Conservation (phyloP, 1,284 basidiomycete genomes). For the Heterobasidion occidentale region DNA sequence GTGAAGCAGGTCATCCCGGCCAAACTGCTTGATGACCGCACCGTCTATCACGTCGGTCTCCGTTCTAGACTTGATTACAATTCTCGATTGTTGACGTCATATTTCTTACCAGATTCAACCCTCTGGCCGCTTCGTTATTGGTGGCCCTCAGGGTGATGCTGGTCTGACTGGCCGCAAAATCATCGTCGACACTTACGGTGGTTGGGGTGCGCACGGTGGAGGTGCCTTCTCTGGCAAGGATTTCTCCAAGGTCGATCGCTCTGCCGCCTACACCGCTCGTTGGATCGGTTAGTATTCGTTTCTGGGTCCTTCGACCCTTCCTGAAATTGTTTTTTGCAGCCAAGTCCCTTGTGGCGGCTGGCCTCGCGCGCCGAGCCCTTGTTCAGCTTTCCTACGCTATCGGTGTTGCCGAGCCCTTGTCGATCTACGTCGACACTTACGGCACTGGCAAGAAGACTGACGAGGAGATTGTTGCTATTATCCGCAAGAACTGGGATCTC, state of each 20-base stretch:
- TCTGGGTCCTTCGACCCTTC: background rate
- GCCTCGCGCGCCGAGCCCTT: conserved; percentile 87
- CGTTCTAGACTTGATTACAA: background rate
- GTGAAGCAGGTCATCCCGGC: conserved; percentile 94
- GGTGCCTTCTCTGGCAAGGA: conserved; percentile 99
- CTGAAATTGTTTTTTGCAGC: conserved; percentile 35
- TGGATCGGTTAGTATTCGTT: conserved; percentile 69
- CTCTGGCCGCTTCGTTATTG: conserved; percentile 99
- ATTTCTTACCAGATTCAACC: conserved; percentile 76
- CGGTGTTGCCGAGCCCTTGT: conserved; percentile 97
- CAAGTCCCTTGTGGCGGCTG: conserved; percentile 91
- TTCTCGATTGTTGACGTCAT: conserved; percentile 1
- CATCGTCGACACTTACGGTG: conserved; percentile 98
- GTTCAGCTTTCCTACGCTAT: conserved; percentile 99
- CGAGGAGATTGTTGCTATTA: conserved; percentile 87
- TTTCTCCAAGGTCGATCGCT: conserved; percentile 99
- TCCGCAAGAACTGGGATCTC: conserved; percentile 92
- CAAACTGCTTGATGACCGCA: conserved; percentile 85
- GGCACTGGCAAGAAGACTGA: conserved; percentile 92
- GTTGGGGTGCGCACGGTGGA: conserved; percentile 99
- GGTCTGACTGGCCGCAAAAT: conserved; percentile 99
- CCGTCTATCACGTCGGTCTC: conserved; percentile 82
- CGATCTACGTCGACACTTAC: conserved; percentile 97
- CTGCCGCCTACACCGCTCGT: conserved; percentile 96
- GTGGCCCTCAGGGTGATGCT: conserved; percentile 99